Base-by-base conservation (phyloP, 306 rosid genomes). In the Luffa aegyptiaca region DNA sequence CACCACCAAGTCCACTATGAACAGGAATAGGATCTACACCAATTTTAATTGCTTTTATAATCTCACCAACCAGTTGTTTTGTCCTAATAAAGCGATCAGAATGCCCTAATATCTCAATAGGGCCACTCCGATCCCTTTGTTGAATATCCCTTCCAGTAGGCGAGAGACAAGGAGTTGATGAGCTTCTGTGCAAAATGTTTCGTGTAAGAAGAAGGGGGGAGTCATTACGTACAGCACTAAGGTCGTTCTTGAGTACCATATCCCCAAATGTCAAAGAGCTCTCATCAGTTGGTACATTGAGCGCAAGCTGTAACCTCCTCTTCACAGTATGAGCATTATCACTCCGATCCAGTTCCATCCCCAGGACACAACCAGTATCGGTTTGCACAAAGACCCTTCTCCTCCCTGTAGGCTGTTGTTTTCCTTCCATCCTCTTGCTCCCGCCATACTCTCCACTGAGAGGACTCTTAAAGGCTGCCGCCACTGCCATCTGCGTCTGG, bases 321-420 rank as follows among this genome's bases (percentile, higher is more conserved):
- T 95, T 95, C 77, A 95, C 99, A 1, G 99, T 95, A 84, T 95
- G 99, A 6, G 84, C 99, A 91, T 88, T 93, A 84, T 95, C 99
- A 21, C 90, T 44, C 0, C 97, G 96, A 71, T 93, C 97, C 57
- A 95, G 84, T 0, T 95, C 99, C 99, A 95, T 93, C 13, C 96
- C 96, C 64, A 95, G 61, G 17, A 95, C 97, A 79, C 96, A 93
- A 18, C 99, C 99, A 17, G 90, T 89, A 6, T 95, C 99, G 0
- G 99, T 95, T 81, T 95, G 99, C 80, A 95, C 93, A 68, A 91
- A 95, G 73, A 95, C 96, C 0, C 97, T 89, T 78, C 97, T 87
- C 87, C 92, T 80, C 18, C 97, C 93, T 3, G 96, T 82, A 16
- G 89, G 87, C 81, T 89, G 97, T 53, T 89, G 97, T 53, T 46